phyloP scores from a whole-genome alignment of 805 yeast species.

The Saccharomycodes ludwigii region DNA sequence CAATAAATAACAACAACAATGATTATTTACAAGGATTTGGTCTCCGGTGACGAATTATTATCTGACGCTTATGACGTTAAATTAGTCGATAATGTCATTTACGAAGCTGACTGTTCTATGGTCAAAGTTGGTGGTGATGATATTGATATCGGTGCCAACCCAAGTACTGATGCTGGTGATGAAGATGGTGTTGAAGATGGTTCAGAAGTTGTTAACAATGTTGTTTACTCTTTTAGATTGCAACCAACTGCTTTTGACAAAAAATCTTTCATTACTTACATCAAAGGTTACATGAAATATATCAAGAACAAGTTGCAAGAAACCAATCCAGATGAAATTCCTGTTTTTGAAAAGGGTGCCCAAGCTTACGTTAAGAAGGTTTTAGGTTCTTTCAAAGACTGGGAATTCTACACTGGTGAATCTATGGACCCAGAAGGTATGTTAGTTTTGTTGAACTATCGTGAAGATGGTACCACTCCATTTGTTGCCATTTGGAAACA shows the following conservation, averaged over 20 bases:
- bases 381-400: conserved; percentile 90
- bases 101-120: conserved; percentile 95
- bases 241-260: conserved; percentile 94
- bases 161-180: conserved; percentile 92
- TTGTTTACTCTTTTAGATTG: conserved; percentile 96
- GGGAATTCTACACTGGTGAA: conserved; percentile 99
- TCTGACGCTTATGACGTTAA: conserved; percentile 93
- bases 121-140: conserved; percentile 83
- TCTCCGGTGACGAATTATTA: conserved; percentile 91
- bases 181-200: conserved; percentile 75
- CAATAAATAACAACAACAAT: conserved; percentile 9
- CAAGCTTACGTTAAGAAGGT: conserved; percentile 92
- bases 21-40: conserved; percentile 53
- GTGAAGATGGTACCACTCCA: conserved; percentile 99
- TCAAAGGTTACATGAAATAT: conserved; percentile 97
- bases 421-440: conserved; percentile 99
- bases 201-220: conserved; percentile 90
- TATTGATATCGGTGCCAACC: conserved; percentile 98
- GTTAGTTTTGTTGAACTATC: conserved; percentile 97
- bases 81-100: conserved; percentile 81
- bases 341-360: conserved; percentile 95
- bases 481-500: conserved; percentile 98
- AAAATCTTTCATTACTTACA: conserved; percentile 92
- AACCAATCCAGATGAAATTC: conserved; percentile 75
- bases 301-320: conserved; percentile 88